Evolutionary conservation across 2,329 filamentous ascomycete genomes (phyloP), one percentile per base, ranked within the genome.

Genomic region (Colletotrichum sp.): DNA sequence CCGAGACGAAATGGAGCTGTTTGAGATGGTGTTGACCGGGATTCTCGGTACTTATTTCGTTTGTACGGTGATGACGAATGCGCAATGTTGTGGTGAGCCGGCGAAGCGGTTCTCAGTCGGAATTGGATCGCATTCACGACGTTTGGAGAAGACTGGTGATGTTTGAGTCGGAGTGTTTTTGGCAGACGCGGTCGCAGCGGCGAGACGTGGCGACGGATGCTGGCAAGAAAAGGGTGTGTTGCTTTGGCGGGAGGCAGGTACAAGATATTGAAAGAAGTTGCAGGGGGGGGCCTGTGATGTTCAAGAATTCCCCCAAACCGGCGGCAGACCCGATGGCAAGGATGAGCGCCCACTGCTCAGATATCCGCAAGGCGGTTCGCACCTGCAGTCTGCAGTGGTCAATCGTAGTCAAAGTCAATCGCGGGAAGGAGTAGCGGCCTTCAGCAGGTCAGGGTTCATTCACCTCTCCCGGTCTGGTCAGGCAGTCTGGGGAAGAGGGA

Each of bases 1-100:
- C 39, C 69, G 73, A 67, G 68, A 66, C 63, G 69, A 48, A 14
- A 72, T 75, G 65, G 74, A 69, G 74, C 59, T 73, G 74, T 74
- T 73, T 65, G 26, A 43, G 43, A 65, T 73, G 70, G 39, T 60
- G n/a, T 57, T 30, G 65, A 60, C 70, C 34, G 34, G 70, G 61
- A 32, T 34, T 18, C 3, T 24, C 21, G 65, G 36, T 55, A 52
- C 52, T 55, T 59, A 48, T 39, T 65, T 65, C 64, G 70, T 68
- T 65, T 76, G 26, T 36, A 24, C 30, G 52, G 36, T 59, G 68
- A 48, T 36, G 48, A 64, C 39, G 48, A 61, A n/a, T 34, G n/a
- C 36, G 64, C 43, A 43, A 69, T 65, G 28, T 59, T 30, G 43
- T 48, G 43, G 9, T 48, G 43, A 48, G 43, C 18, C n/a, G 43